These are phyloP conservation scores for Pythium phragmiticola DNA, from an alignment of 352 stramenopile genomes.

Conservation along the genomic window DNA sequence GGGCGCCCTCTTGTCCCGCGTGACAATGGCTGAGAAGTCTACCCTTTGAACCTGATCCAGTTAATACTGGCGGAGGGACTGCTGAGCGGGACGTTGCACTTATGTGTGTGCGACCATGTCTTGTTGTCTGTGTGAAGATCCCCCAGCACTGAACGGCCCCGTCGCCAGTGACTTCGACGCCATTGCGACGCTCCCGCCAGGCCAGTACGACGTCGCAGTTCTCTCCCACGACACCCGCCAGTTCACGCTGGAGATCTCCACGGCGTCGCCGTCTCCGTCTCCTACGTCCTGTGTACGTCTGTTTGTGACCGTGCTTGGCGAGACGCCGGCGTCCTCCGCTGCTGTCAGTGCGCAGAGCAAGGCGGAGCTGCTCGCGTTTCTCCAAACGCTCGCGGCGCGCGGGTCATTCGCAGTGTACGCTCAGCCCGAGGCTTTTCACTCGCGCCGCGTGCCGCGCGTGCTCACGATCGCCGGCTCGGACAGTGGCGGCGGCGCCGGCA, in stretches of 20 bases:
- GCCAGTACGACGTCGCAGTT: conserved; percentile 28
- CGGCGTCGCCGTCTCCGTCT: neutral
- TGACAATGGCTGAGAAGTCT: conserved; percentile 52
- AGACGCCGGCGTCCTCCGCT: neutral
- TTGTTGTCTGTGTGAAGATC: conserved; percentile 9
- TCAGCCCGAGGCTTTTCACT: neutral
- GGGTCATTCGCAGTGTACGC: conserved; percentile 16
- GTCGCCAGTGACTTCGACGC: conserved; percentile 4
- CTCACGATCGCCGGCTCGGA: conserved; percentile 94
- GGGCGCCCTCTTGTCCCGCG: conserved; percentile 39
- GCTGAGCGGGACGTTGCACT: conserved; percentile 31
- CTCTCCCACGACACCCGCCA: neutral
- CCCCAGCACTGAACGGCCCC: neutral
- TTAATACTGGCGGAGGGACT: conserved; percentile 64
- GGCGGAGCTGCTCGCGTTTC: conserved; percentile 29
- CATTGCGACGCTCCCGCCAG: conserved; percentile 22
- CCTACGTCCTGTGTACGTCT: neutral
- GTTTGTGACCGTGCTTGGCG: conserved; percentile 4
- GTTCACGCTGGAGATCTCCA: neutral
- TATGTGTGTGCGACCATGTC: conserved; percentile 25
- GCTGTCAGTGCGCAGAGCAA: conserved; percentile 4
- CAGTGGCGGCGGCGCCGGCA: conserved; percentile 86
- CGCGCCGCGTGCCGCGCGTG: conserved; percentile 38
- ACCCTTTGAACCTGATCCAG: conserved; percentile 68
- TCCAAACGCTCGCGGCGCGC: conserved; percentile 22